These are phyloP conservation scores for Astrocystis sublimbata DNA, from an alignment of 495 filamentous ascomycete genomes.

Conservation along the genomic window DNA sequence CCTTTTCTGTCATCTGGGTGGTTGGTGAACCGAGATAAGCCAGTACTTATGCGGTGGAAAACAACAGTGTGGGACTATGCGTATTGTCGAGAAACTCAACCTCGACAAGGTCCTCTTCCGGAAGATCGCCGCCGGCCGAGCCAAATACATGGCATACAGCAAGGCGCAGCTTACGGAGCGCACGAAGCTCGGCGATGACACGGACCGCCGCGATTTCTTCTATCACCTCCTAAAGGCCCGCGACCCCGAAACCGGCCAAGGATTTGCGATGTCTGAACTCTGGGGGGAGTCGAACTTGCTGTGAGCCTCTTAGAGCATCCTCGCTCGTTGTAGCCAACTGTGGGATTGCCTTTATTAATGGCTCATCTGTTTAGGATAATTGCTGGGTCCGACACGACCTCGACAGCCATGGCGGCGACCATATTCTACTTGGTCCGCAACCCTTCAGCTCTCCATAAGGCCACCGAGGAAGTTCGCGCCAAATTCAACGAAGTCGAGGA, in stretches of 20 bases:
- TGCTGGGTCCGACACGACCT: conserved; percentile 64
- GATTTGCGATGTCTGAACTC: conserved; percentile 65
- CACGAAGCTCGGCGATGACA: conserved; percentile 55
- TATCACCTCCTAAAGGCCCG: conserved; percentile 58
- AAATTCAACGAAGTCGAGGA: conserved; percentile 54
- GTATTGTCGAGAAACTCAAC: conserved; percentile 53
- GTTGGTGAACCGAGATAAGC: background rate
- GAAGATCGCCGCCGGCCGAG: conserved; percentile 53
- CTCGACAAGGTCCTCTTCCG: conserved; percentile 61
- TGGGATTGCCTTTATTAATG: background rate
- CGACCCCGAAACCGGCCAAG: conserved; percentile 63
- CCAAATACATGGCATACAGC: conserved; percentile 58
- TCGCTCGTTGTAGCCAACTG: background rate
- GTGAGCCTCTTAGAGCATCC: conserved; percentile 37
- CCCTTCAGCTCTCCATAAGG: conserved; percentile 47
- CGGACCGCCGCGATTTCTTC: conserved; percentile 66
- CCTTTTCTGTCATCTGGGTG: background rate
- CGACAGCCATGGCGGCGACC: conserved; percentile 61
- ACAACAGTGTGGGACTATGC: conserved; percentile 55
- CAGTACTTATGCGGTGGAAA: conserved; percentile 1
- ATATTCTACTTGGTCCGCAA: conserved; percentile 69
- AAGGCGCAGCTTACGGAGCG: conserved; percentile 56
- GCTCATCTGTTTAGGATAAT: conserved; percentile 44
- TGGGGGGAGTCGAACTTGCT: conserved; percentile 72
- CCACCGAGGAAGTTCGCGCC: conserved; percentile 50